A percentile compares a stretch with the other conserved stretches of the same genome.
Evolutionary conservation across 495 filamentous ascomycete genomes (phyloP).

Genomic region (Apiosordaria backusii): DNA sequence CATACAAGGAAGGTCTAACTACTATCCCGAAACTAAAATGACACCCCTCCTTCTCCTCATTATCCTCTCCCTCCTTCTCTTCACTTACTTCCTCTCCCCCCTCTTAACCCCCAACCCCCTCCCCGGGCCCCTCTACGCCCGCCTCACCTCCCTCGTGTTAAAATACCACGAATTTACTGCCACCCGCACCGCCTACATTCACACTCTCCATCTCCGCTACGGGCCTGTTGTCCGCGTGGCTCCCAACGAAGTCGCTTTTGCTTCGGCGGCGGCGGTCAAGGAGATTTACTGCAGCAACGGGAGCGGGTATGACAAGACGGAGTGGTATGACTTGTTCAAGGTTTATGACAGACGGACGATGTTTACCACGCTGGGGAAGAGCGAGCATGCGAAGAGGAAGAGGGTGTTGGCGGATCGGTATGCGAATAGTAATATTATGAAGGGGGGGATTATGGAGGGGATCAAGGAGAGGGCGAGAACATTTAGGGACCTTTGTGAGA

Average conservation of each 20-base stretch:
- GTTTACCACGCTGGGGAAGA: slow-evolving; percentile 58
- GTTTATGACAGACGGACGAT: slow-evolving; percentile 58
- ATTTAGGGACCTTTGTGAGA: slow-evolving; percentile 50
- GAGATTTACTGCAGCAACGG: slow-evolving; percentile 64
- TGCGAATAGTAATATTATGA: slow-evolving; percentile 62
- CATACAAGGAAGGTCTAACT: no score
- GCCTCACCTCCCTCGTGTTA: slow-evolving; percentile 50
- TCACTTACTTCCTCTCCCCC: slow-evolving; percentile 34
- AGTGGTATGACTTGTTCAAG: slow-evolving; percentile 61
- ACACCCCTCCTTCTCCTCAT: slow-evolving; percentile 22
- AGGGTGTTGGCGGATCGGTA: slow-evolving; percentile 61
- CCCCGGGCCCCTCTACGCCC: slow-evolving; percentile 53
- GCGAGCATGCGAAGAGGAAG: slow-evolving; percentile 55
- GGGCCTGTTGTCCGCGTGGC: slow-evolving; percentile 55
- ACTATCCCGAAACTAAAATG: slow-evolving; percentile 6
- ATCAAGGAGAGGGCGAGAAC: slow-evolving; percentile 52
- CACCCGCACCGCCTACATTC: slow-evolving; percentile 53
- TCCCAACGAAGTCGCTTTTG: slow-evolving; percentile 61
- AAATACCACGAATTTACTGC: slow-evolving; percentile 57
- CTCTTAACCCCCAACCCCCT: slow-evolving; percentile 33
- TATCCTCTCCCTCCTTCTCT: slow-evolving; percentile 21
- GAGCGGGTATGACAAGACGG: slow-evolving; percentile 66
- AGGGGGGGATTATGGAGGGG: slow-evolving; percentile 46
- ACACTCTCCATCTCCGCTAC: slow-evolving; percentile 52
- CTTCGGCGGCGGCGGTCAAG: slow-evolving; percentile 53